Conservation (phyloP, 2,329 filamentous ascomycete genomes). For the Ascochyta clinopodiicola region DNA sequence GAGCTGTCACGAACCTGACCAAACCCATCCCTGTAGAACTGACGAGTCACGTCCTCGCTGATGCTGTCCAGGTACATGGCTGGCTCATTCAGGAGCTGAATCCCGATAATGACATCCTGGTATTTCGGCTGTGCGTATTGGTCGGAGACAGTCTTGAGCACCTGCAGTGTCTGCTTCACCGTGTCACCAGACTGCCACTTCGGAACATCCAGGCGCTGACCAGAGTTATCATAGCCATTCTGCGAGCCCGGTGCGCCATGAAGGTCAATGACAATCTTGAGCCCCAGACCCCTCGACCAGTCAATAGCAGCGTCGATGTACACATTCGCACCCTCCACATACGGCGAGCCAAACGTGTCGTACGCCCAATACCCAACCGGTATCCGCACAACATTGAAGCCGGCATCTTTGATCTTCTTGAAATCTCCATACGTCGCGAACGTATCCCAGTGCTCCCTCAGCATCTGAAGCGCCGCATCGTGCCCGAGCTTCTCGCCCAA, state of each 20-base stretch:
- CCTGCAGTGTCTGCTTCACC: constrained; percentile 59
- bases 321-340: constrained; percentile 58
- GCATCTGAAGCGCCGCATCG: constrained; percentile 51
- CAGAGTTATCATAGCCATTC: constrained; percentile 69
- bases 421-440: constrained; percentile 61
- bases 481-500: constrained; percentile 58
- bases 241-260: constrained; percentile 65
- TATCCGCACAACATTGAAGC: constrained; percentile 66
- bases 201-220: constrained; percentile 54
- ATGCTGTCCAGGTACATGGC: constrained; percentile 53
- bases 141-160: constrained; percentile 63
- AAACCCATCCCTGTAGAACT: constrained; percentile 64
- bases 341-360: constrained; percentile 57
- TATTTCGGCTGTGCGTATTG: constrained; percentile 63
- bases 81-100: constrained; percentile 66
- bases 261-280: constrained; percentile 66
- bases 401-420: constrained; percentile 61
- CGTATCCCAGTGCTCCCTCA: constrained; percentile 59
- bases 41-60: constrained; percentile 54
- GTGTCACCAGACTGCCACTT: constrained; percentile 58
- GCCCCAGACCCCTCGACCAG: constrained; percentile 60
- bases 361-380: constrained; percentile 68
- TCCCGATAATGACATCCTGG: constrained; percentile 65
- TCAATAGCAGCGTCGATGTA: constrained; percentile 64
- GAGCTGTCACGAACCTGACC: constrained; percentile 54